Percentiles rank a stretch among this genome's conserved stretches.
Conservation (phyloP, 176 grass and related monocot species). For the Phoenix roebelenii region DNA sequence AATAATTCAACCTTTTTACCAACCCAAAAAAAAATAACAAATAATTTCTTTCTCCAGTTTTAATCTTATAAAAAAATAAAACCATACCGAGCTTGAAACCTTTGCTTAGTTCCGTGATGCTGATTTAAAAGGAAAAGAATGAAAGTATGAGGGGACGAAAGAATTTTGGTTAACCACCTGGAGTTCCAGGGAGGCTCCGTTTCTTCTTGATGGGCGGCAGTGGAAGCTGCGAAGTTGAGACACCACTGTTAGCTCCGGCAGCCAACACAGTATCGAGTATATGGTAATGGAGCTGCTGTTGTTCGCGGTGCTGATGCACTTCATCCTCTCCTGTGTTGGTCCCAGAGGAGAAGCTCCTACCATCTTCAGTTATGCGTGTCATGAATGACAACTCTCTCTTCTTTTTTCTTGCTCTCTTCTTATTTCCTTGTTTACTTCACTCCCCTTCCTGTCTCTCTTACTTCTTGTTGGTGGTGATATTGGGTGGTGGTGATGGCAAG, state of each 20-base stretch:
- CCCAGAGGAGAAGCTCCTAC: not conserved
- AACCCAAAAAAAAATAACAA: not conserved
- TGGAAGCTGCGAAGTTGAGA: not conserved
- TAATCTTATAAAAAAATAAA: no score
- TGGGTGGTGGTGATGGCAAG: not conserved
- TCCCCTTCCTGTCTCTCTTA: not conserved
- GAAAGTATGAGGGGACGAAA: not conserved
- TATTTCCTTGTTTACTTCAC: not conserved
- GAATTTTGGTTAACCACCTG: not conserved
- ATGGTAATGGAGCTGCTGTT: not conserved
- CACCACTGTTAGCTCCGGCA: not conserved
- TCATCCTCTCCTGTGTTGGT: not conserved
- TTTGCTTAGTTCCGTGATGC: no score
- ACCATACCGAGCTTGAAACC: no score
- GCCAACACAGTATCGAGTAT: not conserved
- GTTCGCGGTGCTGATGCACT: constrained; percentile 1
- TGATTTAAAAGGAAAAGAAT: not conserved
- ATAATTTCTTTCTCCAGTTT: no score
- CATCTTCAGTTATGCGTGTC: not conserved
- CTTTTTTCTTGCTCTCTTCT: not conserved
- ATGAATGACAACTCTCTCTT: not conserved
- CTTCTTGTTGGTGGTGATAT: not conserved
- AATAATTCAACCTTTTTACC: constrained; percentile 27
- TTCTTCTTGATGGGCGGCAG: not conserved
- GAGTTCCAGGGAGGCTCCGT: not conserved